Percentiles rank a stretch among this genome's conserved stretches.
phyloP scores from a whole-genome alignment of 768 basidiomycete species.

The Mrakia frigida region DNA sequence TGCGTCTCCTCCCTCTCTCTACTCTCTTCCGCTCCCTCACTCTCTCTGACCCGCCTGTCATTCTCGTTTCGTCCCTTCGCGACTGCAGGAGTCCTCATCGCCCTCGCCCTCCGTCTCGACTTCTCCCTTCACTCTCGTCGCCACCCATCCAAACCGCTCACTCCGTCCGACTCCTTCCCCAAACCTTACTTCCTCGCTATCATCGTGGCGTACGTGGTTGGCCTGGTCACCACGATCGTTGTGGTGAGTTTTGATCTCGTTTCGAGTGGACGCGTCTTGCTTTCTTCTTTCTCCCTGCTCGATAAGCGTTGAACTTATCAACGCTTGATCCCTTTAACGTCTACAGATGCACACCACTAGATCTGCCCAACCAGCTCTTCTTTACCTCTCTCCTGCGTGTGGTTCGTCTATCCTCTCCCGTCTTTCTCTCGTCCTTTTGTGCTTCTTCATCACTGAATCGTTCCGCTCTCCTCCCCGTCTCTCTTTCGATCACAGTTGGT shows the following conservation, averaged over 20 bases:
- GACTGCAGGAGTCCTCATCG: constrained; percentile 55
- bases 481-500: not conserved
- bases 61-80: not conserved
- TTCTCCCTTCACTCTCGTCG: not conserved
- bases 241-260: constrained; percentile 44
- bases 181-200: constrained; percentile 73
- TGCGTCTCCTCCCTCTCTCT: not conserved
- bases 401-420: constrained; percentile 36
- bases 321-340: not conserved
- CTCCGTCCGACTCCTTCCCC: constrained; percentile 46
- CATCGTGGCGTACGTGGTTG: constrained; percentile 65
- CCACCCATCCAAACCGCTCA: constrained; percentile 35
- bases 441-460: not conserved
- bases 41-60: not conserved
- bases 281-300: no score
- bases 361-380: constrained; percentile 79
- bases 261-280: no score
- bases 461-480: not conserved
- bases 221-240: constrained; percentile 67
- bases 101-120: constrained; percentile 82
- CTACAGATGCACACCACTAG: constrained; percentile 63
- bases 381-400: constrained; percentile 66
- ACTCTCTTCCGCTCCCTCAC: not conserved
- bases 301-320: no score
- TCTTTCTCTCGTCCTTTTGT: not conserved